A percentile compares a stretch with the other conserved stretches of the same genome.
Conservation (phyloP, 257 asterid genomes). For the Solanum piurae region DNA sequence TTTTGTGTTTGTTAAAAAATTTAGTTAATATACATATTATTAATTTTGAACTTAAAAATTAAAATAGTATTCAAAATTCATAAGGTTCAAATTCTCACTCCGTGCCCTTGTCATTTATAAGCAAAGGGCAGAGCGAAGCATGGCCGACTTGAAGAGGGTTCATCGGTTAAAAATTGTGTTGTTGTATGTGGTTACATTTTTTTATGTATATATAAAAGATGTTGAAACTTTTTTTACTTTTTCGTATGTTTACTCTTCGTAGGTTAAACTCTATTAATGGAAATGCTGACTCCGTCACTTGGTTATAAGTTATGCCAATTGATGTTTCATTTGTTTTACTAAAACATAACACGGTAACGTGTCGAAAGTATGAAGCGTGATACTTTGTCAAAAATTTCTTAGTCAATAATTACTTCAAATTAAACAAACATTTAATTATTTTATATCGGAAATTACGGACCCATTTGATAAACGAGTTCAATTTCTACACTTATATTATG, state of each 20-base stretch:
- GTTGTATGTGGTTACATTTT: no score
- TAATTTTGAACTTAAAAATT: background rate
- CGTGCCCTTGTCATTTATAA: no score
- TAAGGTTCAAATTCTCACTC: background rate
- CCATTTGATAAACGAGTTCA: background rate
- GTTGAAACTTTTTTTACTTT: no score
- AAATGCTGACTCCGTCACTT: background rate
- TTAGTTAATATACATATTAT: background rate
- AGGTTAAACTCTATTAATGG: no score
- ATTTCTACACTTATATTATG: no score
- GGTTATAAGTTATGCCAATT: background rate
- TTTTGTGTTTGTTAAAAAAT: fast-evolving
- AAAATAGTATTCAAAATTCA: no score
- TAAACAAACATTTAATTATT: background rate
- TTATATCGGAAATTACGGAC: background rate
- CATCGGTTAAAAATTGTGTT: fast-evolving
- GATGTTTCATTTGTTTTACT: background rate
- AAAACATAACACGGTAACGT: background rate
- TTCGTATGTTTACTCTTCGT: no score
- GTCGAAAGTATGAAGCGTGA: background rate
- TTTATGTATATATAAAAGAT: no score
- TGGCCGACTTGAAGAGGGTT: background rate
- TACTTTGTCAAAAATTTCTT: background rate
- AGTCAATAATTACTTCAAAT: background rate
- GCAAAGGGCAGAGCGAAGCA: background rate